These are phyloP conservation scores for Candida pseudoviswanathii DNA, from an alignment of 1,139 yeast species.

Conservation along the genomic window DNA sequence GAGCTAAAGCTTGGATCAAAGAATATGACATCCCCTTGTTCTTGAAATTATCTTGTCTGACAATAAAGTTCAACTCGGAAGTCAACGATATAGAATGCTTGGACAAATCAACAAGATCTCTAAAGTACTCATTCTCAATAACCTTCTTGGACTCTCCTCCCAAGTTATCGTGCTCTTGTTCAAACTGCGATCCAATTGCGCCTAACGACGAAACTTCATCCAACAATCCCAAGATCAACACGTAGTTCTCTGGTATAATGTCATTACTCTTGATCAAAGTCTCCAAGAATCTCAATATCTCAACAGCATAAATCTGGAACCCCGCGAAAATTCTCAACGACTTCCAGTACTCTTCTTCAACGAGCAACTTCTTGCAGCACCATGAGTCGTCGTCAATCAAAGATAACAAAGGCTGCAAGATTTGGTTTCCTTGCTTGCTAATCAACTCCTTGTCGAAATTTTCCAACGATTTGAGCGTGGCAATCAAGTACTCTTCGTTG, in stretches of 20 bases:
- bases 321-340: conserved; percentile 60
- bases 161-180: conserved; percentile 52
- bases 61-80: conserved; percentile 42
- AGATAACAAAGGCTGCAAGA: conserved; percentile 56
- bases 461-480: conserved; percentile 28
- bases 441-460: conserved; percentile 41
- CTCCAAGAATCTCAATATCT: conserved; percentile 53
- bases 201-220: conserved; percentile 86
- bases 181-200: conserved; percentile 78
- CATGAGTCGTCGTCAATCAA: conserved; percentile 53
- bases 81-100: conserved; percentile 66
- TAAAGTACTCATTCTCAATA: conserved; percentile 39
- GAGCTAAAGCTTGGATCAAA: conserved; percentile 75
- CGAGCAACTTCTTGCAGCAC: conserved; percentile 41
- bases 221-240: conserved; percentile 66
- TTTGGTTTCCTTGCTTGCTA: conserved; percentile 49
- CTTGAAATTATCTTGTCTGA: conserved; percentile 27
- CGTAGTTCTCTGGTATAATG: conserved; percentile 53
- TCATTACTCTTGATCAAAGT: conserved; percentile 39
- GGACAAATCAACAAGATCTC: conserved; percentile 58
- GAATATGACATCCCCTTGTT: conserved; percentile 53
- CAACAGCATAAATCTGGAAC: conserved; percentile 50
- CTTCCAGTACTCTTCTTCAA: conserved; percentile 64
- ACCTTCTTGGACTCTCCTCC: conserved; percentile 19
- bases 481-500: conserved; percentile 19